These are phyloP conservation scores for Backusella australiensis DNA, from an alignment of 192 early-diverging fungal genomes.

Conservation along the genomic window DNA sequence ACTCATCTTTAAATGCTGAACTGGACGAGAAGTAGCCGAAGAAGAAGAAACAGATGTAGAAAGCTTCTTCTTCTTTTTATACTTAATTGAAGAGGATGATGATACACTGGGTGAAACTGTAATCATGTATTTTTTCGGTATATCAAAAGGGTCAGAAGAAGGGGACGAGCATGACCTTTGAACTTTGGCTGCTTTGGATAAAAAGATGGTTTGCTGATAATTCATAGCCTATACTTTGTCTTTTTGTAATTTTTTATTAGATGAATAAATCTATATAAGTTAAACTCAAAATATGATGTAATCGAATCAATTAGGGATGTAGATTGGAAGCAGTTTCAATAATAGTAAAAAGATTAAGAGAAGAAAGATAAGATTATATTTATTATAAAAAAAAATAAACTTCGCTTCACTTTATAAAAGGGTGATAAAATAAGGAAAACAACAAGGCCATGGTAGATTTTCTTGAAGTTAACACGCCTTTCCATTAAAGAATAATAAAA, in stretches of 20 bases:
- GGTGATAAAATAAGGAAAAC: not conserved
- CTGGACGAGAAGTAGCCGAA: not conserved
- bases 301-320: not conserved
- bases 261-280: not conserved
- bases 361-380: not conserved
- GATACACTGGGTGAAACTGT: not conserved
- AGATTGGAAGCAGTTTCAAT: not conserved
- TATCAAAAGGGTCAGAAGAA: not conserved
- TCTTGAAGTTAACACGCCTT: not conserved
- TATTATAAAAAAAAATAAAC: not conserved
- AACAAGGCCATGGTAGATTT: not conserved
- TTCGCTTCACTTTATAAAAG: not conserved
- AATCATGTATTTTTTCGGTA: constrained; percentile 4
- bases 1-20: constrained; percentile 11
- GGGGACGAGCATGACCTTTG: constrained; percentile 15
- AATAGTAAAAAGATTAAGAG: not conserved
- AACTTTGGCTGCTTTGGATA: constrained; percentile 13
- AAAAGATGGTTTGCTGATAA: not conserved
- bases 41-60: not conserved
- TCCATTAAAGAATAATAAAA: not conserved
- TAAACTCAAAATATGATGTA: not conserved
- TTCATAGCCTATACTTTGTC: not conserved
- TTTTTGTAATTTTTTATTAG: not conserved
- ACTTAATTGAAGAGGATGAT: not conserved
- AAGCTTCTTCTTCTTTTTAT: not conserved